Base-by-base conservation (phyloP, 768 basidiomycete genomes). In the Macrolepiota dolichaula region DNA sequence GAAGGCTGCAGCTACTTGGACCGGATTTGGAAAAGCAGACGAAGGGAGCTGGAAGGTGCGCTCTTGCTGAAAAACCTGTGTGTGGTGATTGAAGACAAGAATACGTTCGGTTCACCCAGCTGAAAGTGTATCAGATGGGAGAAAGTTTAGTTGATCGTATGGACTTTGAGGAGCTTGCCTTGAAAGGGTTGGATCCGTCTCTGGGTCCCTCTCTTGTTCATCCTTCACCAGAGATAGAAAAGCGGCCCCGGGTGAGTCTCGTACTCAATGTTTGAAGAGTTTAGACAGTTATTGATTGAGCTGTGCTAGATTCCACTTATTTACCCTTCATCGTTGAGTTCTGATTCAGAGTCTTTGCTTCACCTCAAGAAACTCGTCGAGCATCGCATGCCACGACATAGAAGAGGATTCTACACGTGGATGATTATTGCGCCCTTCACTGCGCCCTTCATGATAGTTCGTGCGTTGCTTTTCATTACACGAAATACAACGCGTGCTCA, bases 91-190 rank as follows among this genome's bases (percentile, higher is more conserved):
- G 35, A 59, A 40, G n/a, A 47, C 19, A 47, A 42, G 22, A 37
- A 55, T 38, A 44, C 9, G 19, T 49, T 15, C 47, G 15, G 12
- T 10, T 22, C 36, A 5, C 61, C 29, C 63, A 92, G 91, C 70
- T 83, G 27, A 84, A 79, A 70, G 74, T 83, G 12, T 89, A 85
- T 68, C 73, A 81, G 64, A 74, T 79, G 40, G 91, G 91, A 25
- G 87, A 91, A 74, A 82, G 82, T 22, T 70, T 91, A 1, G 77
- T 87, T 22, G 88, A 92, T 71, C 78, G 82, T 22, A 77, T 92
- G 63, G 92, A 92, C 54, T 92, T 92, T 65, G 92, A 93, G 71
- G 91, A 94, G 70, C 77, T 88, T 37, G 86, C 85, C 7, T 76
- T 94, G 66, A 89, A 89, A 71, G 79, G 82, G 35, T 74, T 94